phyloP scores from a whole-genome alignment of 441 rosid species.

The Bruguiera hainesii region DNA sequence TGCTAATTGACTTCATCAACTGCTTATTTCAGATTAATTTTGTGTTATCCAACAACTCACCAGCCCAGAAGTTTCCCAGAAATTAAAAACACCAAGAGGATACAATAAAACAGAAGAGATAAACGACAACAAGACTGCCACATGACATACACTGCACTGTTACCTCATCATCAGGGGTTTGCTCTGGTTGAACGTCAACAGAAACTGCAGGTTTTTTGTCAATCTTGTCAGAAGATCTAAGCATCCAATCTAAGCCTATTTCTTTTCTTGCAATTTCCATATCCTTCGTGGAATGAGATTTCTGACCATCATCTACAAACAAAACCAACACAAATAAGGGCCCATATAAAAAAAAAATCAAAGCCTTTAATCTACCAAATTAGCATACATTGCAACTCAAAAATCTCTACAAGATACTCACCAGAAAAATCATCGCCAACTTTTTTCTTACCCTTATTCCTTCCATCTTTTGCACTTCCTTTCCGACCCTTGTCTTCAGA shows the following conservation, averaged over 20 bases:
- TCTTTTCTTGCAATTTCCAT: slow-evolving; percentile 55
- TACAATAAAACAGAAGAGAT: background rate
- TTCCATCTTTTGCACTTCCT: slow-evolving; percentile 19
- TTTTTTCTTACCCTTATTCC: slow-evolving; percentile 28
- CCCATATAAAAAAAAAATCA: background rate
- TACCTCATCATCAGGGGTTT: slow-evolving; percentile 55
- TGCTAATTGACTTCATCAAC: background rate
- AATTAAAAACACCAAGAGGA: background rate
- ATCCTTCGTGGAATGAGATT: slow-evolving; percentile 20
- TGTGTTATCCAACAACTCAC: background rate
- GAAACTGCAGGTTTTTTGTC: slow-evolving; percentile 30
- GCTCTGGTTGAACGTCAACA: slow-evolving; percentile 35
- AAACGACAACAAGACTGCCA: no score
- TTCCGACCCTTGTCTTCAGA: slow-evolving; percentile 28
- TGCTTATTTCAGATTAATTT: background rate
- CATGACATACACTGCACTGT: background rate
- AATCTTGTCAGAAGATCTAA: slow-evolving; percentile 45
- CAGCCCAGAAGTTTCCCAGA: background rate
- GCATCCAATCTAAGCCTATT: slow-evolving; percentile 87
- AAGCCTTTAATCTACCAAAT: background rate
- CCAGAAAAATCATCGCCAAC: slow-evolving; percentile 12
- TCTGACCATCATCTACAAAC: slow-evolving; percentile 23
- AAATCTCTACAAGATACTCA: background rate
- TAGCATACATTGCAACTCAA: background rate
- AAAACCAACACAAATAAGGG: background rate